These are phyloP conservation scores for Sporothrix phasma DNA, from an alignment of 2,329 filamentous ascomycete genomes.

Conservation along the genomic window DNA sequence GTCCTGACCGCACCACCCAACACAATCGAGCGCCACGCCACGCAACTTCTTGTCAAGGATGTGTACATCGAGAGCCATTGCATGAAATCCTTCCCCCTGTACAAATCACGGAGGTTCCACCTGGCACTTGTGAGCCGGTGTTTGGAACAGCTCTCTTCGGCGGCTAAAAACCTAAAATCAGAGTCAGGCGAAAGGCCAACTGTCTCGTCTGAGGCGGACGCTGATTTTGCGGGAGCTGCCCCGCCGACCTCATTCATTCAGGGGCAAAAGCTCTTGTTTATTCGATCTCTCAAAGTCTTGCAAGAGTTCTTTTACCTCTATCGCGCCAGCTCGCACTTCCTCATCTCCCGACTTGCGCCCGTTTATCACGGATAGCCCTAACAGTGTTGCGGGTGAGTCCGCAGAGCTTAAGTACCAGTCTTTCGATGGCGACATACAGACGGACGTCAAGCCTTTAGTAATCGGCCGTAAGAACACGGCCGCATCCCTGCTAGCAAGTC, in stretches of 20 bases:
- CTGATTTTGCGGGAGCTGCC: not conserved
- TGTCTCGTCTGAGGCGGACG: conserved; percentile 22
- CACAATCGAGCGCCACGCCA: conserved; percentile 58
- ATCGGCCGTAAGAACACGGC: conserved; percentile 65
- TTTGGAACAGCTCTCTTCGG: conserved; percentile 55
- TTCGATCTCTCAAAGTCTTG: conserved; percentile 58
- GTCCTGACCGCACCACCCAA: conserved; percentile 57
- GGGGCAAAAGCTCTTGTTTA: conserved; percentile 53
- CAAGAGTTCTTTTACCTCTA: conserved; percentile 57
- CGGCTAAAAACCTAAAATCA: conserved; percentile 47
- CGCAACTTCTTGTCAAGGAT: conserved; percentile 56
- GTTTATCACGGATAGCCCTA: conserved; percentile 41
- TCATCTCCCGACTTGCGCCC: conserved; percentile 47
- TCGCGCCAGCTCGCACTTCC: conserved; percentile 50
- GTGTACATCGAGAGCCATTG: conserved; percentile 54
- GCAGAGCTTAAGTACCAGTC: conserved; percentile 64
- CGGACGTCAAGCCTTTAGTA: conserved; percentile 49
- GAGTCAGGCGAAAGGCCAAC: conserved; percentile 41
- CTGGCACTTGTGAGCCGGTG: conserved; percentile 64
- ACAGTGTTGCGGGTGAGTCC: conserved; percentile 49
- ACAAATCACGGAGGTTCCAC: conserved; percentile 50
- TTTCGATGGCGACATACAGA: conserved; percentile 52
- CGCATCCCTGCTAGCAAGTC: conserved; percentile 55
- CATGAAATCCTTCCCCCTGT: conserved; percentile 40
- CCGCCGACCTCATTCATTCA: conserved; percentile 26